Conservation (phyloP, 345 rosid genomes). For the Arabidopsis suecica region DNA sequence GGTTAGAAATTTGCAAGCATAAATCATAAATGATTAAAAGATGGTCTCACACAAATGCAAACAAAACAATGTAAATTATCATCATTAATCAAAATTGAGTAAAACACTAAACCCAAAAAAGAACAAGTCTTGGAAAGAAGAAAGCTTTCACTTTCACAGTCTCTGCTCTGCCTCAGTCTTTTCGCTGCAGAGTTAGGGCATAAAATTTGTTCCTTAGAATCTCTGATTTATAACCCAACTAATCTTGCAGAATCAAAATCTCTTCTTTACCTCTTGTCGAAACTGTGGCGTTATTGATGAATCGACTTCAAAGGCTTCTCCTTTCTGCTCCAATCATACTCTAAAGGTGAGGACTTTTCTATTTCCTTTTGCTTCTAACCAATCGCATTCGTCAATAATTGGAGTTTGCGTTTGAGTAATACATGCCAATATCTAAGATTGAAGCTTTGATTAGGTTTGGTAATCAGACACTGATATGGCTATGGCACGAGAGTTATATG, state of each 20-base stretch:
- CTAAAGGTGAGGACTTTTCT: not conserved
- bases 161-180: not conserved
- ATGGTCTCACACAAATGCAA: not conserved
- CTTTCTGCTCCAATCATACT: not conserved
- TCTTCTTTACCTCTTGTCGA: not conserved
- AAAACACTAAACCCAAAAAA: not conserved
- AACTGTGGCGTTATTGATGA: constrained; percentile 2
- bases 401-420: constrained; percentile 6
- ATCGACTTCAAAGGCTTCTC: constrained; percentile 13
- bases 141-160: not conserved
- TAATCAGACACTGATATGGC: constrained; percentile 29
- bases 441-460: constrained; percentile 6
- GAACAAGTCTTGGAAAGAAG: not conserved
- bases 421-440: not conserved
- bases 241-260: not conserved
- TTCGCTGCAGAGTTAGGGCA: not conserved
- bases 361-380: constrained; percentile 2
- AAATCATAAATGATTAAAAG: not conserved
- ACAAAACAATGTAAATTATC: not conserved
- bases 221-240: not conserved
- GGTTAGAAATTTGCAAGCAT: not conserved
- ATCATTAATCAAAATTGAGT: not conserved
- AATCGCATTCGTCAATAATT: not conserved
- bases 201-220: not conserved
- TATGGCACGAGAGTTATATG: constrained; percentile 5